Evolutionary conservation across 1,284 basidiomycete genomes (phyloP), one percentile per base, ranked within the genome.

Genomic region (Naganishia sp.): DNA sequence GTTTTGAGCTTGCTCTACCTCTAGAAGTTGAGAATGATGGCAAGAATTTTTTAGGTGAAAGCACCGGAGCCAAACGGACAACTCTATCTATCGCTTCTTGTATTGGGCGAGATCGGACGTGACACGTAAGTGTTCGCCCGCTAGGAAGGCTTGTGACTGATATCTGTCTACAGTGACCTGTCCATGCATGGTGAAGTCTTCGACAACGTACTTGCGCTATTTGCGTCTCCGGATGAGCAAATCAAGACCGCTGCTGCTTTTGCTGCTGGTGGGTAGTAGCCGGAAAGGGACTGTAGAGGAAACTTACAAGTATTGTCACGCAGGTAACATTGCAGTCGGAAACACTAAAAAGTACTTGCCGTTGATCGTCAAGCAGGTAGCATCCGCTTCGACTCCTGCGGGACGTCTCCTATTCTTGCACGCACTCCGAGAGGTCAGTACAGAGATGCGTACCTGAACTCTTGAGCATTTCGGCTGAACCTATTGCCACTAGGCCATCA

Each of bases 291-390:
- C 10, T 25, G 18, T 49, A n/a, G 13, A 3, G 35, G 0, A 13
- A 6, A 1, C 21, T 49, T 23, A 49, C 45, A 46, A n/a, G 28
- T 28, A 46, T 25, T 13, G 21, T 21, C 58, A 67, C 35, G 57
- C 74, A 88, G 93, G 94, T 43, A 98, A 96, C 76, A 91, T 99
- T 69, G 90, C 94, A 6, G 92, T 96, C 41, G 94, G 94, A 2
- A 92, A 92, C 68, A 83, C 94, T 17, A 85, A 88, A 18, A 84
- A 87, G 68, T 94, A 93, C 83, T 83, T 99, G 7, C 93, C 93
- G 15, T 82, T 84, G 13, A 89, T 99, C 70, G 85, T 96, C 71
- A 87, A 88, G 71, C 85, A 92, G 71, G 87, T 96, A 47, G 85
- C 92, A 70, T 84, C 82, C 15, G 86, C 76, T 0, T 69, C 71